These are phyloP conservation scores for Cinnamomum chago DNA, from an alignment of 164 flowering plant species.

Conservation along the genomic window DNA sequence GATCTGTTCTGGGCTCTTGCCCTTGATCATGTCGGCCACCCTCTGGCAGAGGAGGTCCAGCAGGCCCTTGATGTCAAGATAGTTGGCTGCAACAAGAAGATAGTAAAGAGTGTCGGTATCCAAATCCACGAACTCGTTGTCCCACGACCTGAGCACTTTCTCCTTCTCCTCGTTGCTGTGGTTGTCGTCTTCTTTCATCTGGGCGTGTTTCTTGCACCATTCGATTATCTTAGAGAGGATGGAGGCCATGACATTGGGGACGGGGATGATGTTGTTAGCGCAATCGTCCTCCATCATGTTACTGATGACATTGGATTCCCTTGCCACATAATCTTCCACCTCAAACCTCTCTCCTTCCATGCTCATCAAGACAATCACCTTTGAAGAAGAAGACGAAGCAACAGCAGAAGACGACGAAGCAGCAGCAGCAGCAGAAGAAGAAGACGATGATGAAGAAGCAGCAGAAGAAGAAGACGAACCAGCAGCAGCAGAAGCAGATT, in stretches of 20 bases:
- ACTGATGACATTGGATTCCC: not conserved
- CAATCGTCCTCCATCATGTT: not conserved
- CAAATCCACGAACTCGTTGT: too few relatives aligned
- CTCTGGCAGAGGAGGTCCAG: too few relatives aligned
- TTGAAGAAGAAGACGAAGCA: too few relatives aligned
- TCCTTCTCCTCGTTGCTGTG: not conserved
- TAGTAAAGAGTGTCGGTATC: not conserved
- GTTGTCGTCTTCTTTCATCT: not conserved
- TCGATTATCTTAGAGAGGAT: not conserved
- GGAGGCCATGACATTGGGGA: not conserved
- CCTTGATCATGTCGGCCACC: too few relatives aligned
- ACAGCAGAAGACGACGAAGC: too few relatives aligned
- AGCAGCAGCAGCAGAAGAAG: too few relatives aligned
- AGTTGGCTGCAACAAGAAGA: not conserved
- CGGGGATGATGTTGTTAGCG: not conserved
- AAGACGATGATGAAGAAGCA: too few relatives aligned
- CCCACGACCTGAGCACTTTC: not conserved
- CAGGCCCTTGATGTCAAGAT: too few relatives aligned
- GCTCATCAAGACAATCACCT: not conserved
- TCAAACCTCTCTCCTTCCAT: not conserved
- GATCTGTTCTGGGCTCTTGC: too few relatives aligned
- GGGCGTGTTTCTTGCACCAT: not conserved
- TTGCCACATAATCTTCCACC: not conserved
- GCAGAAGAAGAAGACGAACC: too few relatives aligned
- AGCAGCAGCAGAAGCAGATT: too few relatives aligned